phyloP scores from a whole-genome alignment of 2,329 filamentous ascomycete genomes.

The Pestalotiopsis sp. region DNA sequence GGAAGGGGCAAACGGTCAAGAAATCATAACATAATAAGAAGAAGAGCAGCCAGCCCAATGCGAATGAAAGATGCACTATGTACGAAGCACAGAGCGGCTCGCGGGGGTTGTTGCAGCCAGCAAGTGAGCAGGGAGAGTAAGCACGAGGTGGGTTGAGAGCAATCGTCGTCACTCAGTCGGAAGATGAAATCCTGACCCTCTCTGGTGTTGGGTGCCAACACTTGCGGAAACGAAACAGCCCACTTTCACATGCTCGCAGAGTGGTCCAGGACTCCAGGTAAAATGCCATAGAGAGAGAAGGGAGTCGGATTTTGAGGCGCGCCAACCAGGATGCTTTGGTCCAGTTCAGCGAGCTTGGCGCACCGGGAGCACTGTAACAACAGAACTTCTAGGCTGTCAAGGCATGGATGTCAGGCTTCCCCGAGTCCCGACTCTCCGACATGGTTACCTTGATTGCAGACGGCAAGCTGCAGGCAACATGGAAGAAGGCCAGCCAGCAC shows the following conservation, averaged over 20 bases:
- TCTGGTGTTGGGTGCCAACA: neutral
- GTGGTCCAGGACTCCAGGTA: neutral
- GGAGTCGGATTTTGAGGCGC: too few species aligned
- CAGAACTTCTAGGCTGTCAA: too few species aligned
- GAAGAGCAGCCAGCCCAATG: neutral
- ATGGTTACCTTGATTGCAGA: too few species aligned
- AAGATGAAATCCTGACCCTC: neutral
- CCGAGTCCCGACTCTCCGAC: too few species aligned
- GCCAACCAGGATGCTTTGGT: neutral
- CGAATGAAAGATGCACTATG: neutral
- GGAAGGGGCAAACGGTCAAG: too few species aligned
- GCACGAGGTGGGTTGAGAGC: constrained; percentile 14
- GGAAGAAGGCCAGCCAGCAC: too few species aligned
- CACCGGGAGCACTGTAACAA: too few species aligned
- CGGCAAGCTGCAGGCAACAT: too few species aligned
- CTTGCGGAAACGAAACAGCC: constrained; percentile 10
- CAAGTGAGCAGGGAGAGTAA: constrained; percentile 9
- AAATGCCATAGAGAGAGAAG: too few species aligned
- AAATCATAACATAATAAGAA: neutral
- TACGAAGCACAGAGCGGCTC: neutral
- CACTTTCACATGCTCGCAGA: constrained; percentile 22
- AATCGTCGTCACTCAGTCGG: constrained; percentile 12
- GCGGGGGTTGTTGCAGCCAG: neutral
- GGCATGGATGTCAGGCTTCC: too few species aligned
- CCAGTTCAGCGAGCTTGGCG: neutral